phyloP scores from a whole-genome alignment of 768 basidiomycete genomes.

The Mycena crocata region DNA sequence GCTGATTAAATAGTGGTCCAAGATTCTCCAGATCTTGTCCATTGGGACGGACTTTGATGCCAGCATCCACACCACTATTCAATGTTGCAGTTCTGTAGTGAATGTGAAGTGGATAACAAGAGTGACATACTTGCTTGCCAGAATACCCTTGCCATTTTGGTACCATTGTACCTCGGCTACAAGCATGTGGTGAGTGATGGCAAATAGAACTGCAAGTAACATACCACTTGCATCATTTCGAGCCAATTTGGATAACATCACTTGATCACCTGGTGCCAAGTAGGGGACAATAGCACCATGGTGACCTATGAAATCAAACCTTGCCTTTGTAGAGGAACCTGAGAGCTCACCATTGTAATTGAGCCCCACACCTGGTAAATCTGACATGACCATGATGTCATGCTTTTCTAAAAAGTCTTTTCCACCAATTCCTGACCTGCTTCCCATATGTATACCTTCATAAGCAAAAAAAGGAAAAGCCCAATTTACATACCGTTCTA shows the following conservation, averaged over 20 bases:
- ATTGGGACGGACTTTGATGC: slow-evolving; percentile 66
- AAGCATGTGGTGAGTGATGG: not conserved
- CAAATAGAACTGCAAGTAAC: slow-evolving; percentile 15
- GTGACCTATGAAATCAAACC: slow-evolving; percentile 51
- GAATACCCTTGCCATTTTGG: slow-evolving; percentile 54
- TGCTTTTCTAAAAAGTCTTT: slow-evolving; percentile 55
- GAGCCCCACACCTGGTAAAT: slow-evolving; percentile 82
- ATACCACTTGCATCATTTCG: slow-evolving; percentile 48
- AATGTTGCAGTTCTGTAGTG: no score
- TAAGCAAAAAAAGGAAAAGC: no score
- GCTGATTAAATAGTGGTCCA: slow-evolving; percentile 56
- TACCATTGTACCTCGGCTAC: slow-evolving; percentile 42
- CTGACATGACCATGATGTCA: slow-evolving; percentile 61
- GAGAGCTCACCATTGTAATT: slow-evolving; percentile 51
- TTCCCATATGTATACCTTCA: no score
- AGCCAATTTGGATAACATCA: slow-evolving; percentile 61
- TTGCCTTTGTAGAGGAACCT: not conserved
- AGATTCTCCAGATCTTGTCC: slow-evolving; percentile 59
- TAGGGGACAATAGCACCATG: slow-evolving; percentile 51
- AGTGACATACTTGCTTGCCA: slow-evolving; percentile 63
- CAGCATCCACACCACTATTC: slow-evolving; percentile 63
- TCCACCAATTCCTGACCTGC: slow-evolving; percentile 77
- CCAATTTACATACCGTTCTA: no score
- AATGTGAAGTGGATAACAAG: not conserved
- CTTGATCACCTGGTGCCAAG: slow-evolving; percentile 54